Conservation (phyloP, 2,329 filamentous ascomycete genomes). For the Alternaria rosae region DNA sequence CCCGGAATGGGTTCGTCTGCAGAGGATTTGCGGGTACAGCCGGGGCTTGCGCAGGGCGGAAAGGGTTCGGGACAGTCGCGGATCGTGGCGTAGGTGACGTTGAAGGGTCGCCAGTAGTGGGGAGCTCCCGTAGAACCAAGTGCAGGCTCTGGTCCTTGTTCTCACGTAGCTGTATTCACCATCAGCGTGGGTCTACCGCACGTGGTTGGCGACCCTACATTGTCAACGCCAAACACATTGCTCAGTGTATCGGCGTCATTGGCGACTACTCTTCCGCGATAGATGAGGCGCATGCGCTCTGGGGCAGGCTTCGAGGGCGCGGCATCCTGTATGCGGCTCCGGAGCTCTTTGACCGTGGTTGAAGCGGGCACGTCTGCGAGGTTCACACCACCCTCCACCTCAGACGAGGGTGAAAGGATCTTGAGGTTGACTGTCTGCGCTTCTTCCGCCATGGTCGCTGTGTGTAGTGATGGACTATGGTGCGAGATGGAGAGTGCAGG, state of each 20-base stretch:
- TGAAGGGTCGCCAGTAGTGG: conserved; percentile 10
- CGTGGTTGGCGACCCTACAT: conserved; percentile 50
- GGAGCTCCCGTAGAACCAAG: conserved; percentile 48
- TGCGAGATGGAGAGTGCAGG: not conserved
- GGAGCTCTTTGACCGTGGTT: conserved; percentile 61
- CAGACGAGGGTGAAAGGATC: conserved; percentile 50
- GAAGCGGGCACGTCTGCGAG: conserved; percentile 42
- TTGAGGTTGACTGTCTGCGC: conserved; percentile 44
- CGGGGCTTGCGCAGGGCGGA: conserved; percentile 28
- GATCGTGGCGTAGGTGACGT: conserved; percentile 32
- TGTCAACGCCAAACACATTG: conserved; percentile 59
- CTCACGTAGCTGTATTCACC: conserved; percentile 41
- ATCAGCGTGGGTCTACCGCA: conserved; percentile 15
- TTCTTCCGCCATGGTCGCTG: conserved; percentile 36
- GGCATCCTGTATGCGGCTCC: conserved; percentile 58
- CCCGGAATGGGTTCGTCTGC: conserved; percentile 44
- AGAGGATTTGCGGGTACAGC: conserved; percentile 28
- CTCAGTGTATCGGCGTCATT: conserved; percentile 58
- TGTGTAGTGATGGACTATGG: conserved; percentile 4
- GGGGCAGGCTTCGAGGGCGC: conserved; percentile 52
- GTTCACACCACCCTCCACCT: conserved; percentile 45
- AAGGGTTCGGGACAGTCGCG: conserved; percentile 50
- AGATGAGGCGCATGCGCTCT: conserved; percentile 64
- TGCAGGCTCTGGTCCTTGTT: conserved; percentile 49
- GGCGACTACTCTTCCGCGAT: conserved; percentile 62